Evolutionary conservation across 2,329 filamentous ascomycete genomes (phyloP).

Genomic region (Monascus ruber): DNA sequence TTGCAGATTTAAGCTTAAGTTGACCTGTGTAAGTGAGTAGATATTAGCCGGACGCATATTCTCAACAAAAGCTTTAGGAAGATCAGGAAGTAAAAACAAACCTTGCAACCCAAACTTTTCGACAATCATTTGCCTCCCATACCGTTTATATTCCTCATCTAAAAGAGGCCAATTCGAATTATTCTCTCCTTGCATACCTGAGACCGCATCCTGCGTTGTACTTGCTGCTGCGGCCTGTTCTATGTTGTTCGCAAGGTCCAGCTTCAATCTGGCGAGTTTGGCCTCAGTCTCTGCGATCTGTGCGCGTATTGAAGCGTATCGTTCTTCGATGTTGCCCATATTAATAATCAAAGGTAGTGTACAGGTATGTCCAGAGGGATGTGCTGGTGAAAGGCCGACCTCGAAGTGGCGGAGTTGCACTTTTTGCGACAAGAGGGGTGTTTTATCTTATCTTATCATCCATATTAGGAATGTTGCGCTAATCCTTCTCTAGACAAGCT

Average conservation of each 20-base stretch:
- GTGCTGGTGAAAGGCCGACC: not conserved
- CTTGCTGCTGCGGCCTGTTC: slow-evolving; percentile 14
- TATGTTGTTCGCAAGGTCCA: slow-evolving; percentile 21
- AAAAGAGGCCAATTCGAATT: slow-evolving; percentile 52
- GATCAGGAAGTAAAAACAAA: slow-evolving; percentile 20
- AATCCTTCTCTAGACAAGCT: not conserved
- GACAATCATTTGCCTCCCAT: slow-evolving; percentile 84
- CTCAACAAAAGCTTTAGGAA: not conserved
- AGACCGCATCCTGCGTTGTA: slow-evolving; percentile 3
- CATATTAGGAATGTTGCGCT: not conserved
- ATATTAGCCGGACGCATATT: not conserved
- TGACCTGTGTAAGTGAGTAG: slow-evolving; percentile 48
- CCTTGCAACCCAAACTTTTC: slow-evolving; percentile 67
- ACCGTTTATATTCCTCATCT: slow-evolving; percentile 67
- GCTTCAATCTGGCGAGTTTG: slow-evolving; percentile 23
- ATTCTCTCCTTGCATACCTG: slow-evolving; percentile 11
- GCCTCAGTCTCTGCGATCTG: slow-evolving; percentile 28
- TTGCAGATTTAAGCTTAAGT: slow-evolving; percentile 56
- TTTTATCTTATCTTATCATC: not conserved
- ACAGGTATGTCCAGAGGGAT: not conserved
- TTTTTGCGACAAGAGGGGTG: not conserved
- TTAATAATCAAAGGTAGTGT: not conserved
- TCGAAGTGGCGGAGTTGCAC: not conserved
- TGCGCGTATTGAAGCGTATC: slow-evolving; percentile 21
- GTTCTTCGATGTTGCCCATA: slow-evolving; percentile 15